Evolutionary conservation across 1,284 basidiomycete genomes (phyloP), one percentile per base, ranked within the genome.

Genomic region (Porodaedalea pini): DNA sequence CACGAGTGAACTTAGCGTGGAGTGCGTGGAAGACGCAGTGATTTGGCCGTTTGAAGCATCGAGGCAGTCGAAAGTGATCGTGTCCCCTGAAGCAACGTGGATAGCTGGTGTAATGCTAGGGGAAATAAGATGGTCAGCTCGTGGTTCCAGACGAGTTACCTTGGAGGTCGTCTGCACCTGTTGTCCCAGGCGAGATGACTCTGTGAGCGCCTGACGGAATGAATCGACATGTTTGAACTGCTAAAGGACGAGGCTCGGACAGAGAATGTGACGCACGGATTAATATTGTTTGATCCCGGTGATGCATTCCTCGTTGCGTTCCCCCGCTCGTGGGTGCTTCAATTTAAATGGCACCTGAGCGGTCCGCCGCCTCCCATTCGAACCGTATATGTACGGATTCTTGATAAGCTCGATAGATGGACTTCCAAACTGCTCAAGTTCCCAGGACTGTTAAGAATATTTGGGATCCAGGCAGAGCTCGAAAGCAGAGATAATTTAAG

Each of bases 1-100:
- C 10, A 75, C 70, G 54, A 83, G 68, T 0, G 73, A 64, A 5
- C 66, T 58, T 39, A 85, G 63, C 17, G 70, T 60, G 0, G 62
- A 51, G 2, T 66, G 58, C 15, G 74, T 77, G 11, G 80, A 80
- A 4, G 70, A 61, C n/a, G 73, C 63, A 0, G 71, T 77, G 57
- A 85, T 73, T 66, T 84, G 80, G 7, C 81, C 82, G 61, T 84
- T 84, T 17, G 82, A 83, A 0, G 78, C 82, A 62, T 85, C 82
- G 27, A 82, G 74, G 61, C 83, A 85, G 65, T 82, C 80, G 63
- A 85, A 82, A 7, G 73, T 72, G 56, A 85, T 71, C 2, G 73
- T 78, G 4, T 79, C 78, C 4, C 81, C 82, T 0, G 82, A 84
- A 49, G 75, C 60, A 47, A 85, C 65, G 25, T 65, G 73, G 21